Evolutionary conservation across 768 basidiomycete genomes (phyloP), one percentile per base, ranked within the genome.

Genomic region (Auricularia auricula-judae): DNA sequence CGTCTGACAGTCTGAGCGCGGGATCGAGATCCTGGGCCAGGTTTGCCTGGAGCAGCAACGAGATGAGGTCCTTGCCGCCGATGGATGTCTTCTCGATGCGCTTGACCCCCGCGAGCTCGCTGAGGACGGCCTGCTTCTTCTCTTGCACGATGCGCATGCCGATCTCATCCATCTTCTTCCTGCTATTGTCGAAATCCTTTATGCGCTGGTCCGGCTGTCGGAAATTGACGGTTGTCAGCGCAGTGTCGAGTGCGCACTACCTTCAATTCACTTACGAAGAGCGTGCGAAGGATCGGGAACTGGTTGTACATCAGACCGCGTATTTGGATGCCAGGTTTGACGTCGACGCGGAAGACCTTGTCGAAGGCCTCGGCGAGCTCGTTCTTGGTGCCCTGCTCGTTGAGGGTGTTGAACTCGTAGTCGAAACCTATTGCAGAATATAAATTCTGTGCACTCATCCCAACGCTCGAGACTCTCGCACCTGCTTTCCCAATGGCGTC

Each of bases 371-470:
- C 68, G 61, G 68, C 71, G 8, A 79, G 68, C 23, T 75, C 76
- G 62, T 75, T 74, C 11, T 68, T 67, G 18, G 67, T 62, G 3
- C 66, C 71, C 68, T 29, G 68, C 36, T 51, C 47, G 10, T 51
- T 51, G 36, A 80, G 67, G 2, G 76, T 66, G 14, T 75, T 64
- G 61, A 80, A 78, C 2, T 72, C 10, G 64, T 76, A 76, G 65
- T 77, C 72, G 65, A 79, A 80, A n/a, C 79, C 78, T 80, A 64
- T 2, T n/a, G 29, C 29, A 29, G 36, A 39, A 21, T 3, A n/a
- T 61, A 36, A 47, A 21, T n/a, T 29, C 23, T 10, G 10, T 0
- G 23, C 14, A 10, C 10, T 14, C 54, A 2, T 10, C 29, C 29
- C 29, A 29, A 10, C 12, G 3, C 10, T 10, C 29, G 3, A n/a